These are phyloP conservation scores for Puccinia polysora DNA, from an alignment of 1,284 basidiomycete species.

Conservation along the genomic window DNA sequence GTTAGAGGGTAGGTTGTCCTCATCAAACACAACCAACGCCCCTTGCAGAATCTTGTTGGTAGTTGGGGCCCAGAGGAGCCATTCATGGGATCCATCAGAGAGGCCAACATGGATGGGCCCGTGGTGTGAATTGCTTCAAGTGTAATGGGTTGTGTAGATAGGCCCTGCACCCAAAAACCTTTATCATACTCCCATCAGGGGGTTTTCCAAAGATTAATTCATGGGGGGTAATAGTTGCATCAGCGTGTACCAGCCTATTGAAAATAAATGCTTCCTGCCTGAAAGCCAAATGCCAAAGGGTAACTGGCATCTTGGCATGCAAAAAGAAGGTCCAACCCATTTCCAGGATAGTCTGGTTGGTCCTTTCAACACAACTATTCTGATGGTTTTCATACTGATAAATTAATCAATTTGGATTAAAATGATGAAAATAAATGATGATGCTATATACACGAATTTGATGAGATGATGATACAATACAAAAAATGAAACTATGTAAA, in stretches of 20 bases:
- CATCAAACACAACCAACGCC: background rate
- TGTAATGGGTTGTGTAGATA: slow-evolving; percentile 2
- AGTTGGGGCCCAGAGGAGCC: background rate
- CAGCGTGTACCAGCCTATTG: slow-evolving; percentile 2
- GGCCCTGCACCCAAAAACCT: slow-evolving; percentile 1
- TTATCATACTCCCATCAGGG: background rate
- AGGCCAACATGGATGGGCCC: background rate
- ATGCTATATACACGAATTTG: too few relatives aligned
- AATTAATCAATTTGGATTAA: too few relatives aligned
- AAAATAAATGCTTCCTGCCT: background rate
- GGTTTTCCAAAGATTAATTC: background rate
- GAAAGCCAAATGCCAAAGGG: background rate
- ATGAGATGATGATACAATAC: too few relatives aligned
- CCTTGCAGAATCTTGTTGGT: background rate
- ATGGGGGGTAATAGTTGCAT: background rate
- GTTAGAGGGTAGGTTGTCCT: background rate
- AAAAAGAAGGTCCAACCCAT: background rate
- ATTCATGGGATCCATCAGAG: background rate
- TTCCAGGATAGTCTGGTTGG: background rate
- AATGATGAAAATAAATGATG: too few relatives aligned
- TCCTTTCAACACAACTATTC: slow-evolving; percentile 3
- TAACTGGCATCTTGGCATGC: background rate
- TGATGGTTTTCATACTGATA: slow-evolving; percentile 11
- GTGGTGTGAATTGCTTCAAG: background rate
- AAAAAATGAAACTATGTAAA: too few relatives aligned